Evolutionary conservation across 345 rosid species (phyloP), one percentile per base, ranked within the genome.

Genomic region (Stellera chamaejasme): DNA sequence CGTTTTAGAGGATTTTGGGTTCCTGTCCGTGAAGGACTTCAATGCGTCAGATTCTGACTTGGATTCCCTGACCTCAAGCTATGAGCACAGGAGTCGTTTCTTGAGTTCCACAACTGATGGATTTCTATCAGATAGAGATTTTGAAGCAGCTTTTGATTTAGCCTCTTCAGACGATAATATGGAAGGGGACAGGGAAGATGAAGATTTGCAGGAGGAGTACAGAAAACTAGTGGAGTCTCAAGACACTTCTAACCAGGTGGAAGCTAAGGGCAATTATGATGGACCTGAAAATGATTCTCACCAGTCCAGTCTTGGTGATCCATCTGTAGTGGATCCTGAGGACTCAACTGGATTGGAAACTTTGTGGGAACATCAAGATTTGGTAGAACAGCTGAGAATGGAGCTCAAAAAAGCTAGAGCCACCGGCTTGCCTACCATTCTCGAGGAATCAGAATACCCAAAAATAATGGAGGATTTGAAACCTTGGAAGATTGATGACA

Each of bases 301-400:
- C 10, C 36, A 60, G 36, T 60, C 62, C 13, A 27, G 39, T 32
- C 12, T 36, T 2, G 44, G 70, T 42, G 57, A 73, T 50, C 19
- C 61, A 11, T 52, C 69, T 2, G 66, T 59, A 14, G 50, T 19
- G 27, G 77, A 73, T 39, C 68, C 61, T 44, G 84, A 77, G 46
- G 85, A 79, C 50, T 25, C 74, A 25, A 68, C 58, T 10, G 77
- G 72, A 32, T 72, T 82, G 26, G 97, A 90, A 66, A 72, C 70
- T 50, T 51, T 80, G 61, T 86, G 92, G 95, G 97, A 90, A 62
- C 97, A 86, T 66, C 97, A 90, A 50, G 89, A 90, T 44, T 66
- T 90, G 71, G 80, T 90, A 61, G 97, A 89, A 46, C 97, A 86
- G 66, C 82, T 89, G 11, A 75, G 76, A 68, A 78, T 82, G 90